Base-by-base conservation (phyloP, 331 rosid genomes). In the Erythrophleum ivorense region DNA sequence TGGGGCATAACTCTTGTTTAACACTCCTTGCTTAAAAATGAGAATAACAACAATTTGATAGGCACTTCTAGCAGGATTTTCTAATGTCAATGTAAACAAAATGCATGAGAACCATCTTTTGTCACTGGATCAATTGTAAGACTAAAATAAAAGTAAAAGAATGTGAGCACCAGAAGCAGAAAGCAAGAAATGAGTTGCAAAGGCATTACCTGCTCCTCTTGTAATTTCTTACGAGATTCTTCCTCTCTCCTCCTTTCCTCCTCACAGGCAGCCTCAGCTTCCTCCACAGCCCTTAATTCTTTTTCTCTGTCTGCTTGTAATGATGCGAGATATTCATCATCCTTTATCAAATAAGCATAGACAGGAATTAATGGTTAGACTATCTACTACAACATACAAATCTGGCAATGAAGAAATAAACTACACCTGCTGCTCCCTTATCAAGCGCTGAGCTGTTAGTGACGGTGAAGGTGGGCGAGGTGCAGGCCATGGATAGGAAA, bases 381-480 rank as follows among this genome's bases (percentile, higher is more conserved):
- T 73, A 86, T 71, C 60, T 76, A 21, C 64, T 15, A 36, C 48
- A 40, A 81, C 24, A 60, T 33, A 75, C 71, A 55, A 64, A 60
- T 81, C 62, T 49, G 50, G 41, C 31, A 14, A 76, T 68, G 15
- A 50, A 77, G 77, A 48, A 78, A 81, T 40, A 71, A 81, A 63
- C 24, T 67, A 81, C 48, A 96, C 99, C 99, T 96, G 99, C n/a
- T 92, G 99, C 78, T 96, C 97, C 85, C 99, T 90, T 80, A 91
- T 92, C 91, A 92, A 78, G 69, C 97, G 94, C 77, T 93, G 99
- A 52, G 97, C 97, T 10, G 87, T 78, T 77, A 94, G 83, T 73
- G 98, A 81, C 46, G 99, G 99, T n/a, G 98, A 96, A 80, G 97
- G 98, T 54, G 97, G 94, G 14, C 87, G 97, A 77, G 91, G 87